Evolutionary conservation across 495 filamentous ascomycete genomes (phyloP), one percentile per base, ranked within the genome.

Genomic region (Neurospora discreta): DNA sequence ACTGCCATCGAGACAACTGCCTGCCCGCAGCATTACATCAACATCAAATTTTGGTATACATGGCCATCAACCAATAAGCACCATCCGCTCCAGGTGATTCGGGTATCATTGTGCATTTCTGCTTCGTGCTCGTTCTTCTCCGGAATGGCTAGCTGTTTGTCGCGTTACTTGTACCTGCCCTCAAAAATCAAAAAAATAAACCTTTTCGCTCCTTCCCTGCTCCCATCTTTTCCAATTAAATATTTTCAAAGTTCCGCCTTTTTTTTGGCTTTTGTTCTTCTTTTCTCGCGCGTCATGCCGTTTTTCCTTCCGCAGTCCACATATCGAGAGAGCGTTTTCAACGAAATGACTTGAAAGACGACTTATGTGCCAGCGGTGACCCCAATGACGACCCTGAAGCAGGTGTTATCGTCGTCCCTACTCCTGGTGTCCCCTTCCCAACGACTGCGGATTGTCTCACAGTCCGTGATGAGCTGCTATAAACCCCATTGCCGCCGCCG

Each of bases 341-440:
- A 60, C 85, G 82, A 69, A 87, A 87, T 20, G 83, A 84, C 77
- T 83, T 82, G 71, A 87, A 87, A 3, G 26, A 65, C 26, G 89
- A 89, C 80, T 93, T 93, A 75, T 90, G 89, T 68, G 90, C 90
- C 68, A 91, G 77, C 38, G 89, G 89, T 60, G 89, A 90, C 58
- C 52, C 52, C 52, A 65, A 65, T 7, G 52, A 65, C 26, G 52
- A 65, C 52, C 52, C 52, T 16, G 52, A 65, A 16, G 7, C 11
- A 65, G 52, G 52, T 18, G 26, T 65, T 65, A 33, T 36, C 8
- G 52, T 65, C 26, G 52, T 65, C 5, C 52, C 26, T 60, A 33
- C 52, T 26, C 23, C 23, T 60, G 26, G 52, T 60, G 52, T 60
- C 52, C 26, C 52, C 26, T 65, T 65, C 52, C 52, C 52, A 18